Percentiles rank a stretch among this genome's conserved stretches.
These are phyloP conservation scores for Fusarium musae DNA, from an alignment of 2,329 filamentous ascomycete species.

Conservation along the genomic window DNA sequence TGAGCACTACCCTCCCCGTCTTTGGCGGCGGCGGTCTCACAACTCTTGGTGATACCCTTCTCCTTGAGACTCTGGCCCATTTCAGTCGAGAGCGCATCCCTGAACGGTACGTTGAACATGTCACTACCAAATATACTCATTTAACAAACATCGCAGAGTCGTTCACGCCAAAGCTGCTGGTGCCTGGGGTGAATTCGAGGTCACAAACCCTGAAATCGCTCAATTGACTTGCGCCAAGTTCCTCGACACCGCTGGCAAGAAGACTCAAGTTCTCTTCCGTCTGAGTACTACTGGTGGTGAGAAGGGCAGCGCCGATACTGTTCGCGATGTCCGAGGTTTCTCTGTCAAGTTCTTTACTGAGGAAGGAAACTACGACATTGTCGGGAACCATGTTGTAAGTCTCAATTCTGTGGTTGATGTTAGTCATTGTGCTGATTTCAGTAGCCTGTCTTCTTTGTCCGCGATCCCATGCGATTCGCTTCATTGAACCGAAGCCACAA, in stretches of 20 bases:
- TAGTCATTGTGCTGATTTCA: fast-evolving
- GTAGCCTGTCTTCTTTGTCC: slow-evolving; percentile 3
- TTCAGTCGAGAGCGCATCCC: slow-evolving; percentile 18
- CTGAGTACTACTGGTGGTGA: slow-evolving; percentile 78
- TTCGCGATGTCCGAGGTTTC: slow-evolving; percentile 76
- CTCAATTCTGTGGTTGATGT: fast-evolving
- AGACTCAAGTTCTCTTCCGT: slow-evolving; percentile 68
- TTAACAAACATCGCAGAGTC: slow-evolving; percentile 13
- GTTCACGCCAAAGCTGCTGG: slow-evolving; percentile 51
- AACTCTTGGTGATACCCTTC: slow-evolving; percentile 11
- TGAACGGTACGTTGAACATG: not conserved
- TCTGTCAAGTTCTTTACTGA: slow-evolving; percentile 69
- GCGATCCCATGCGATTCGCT: slow-evolving; percentile 10
- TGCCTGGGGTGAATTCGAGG: slow-evolving; percentile 68
- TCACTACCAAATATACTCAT: not conserved
- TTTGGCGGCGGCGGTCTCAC: slow-evolving; percentile 13
- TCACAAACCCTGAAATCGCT: slow-evolving; percentile 61
- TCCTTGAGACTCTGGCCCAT: slow-evolving; percentile 6
- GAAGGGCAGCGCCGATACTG: slow-evolving; percentile 72
- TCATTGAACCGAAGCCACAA: slow-evolving; percentile 13
- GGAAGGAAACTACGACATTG: slow-evolving; percentile 69
- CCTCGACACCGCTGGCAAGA: slow-evolving; percentile 63
- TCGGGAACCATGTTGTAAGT: slow-evolving; percentile 49
- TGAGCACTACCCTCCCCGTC: slow-evolving; percentile 10
- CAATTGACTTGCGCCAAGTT: slow-evolving; percentile 64